Base-by-base conservation (phyloP, 306 rosid species). In the Lotus japonicus region DNA sequence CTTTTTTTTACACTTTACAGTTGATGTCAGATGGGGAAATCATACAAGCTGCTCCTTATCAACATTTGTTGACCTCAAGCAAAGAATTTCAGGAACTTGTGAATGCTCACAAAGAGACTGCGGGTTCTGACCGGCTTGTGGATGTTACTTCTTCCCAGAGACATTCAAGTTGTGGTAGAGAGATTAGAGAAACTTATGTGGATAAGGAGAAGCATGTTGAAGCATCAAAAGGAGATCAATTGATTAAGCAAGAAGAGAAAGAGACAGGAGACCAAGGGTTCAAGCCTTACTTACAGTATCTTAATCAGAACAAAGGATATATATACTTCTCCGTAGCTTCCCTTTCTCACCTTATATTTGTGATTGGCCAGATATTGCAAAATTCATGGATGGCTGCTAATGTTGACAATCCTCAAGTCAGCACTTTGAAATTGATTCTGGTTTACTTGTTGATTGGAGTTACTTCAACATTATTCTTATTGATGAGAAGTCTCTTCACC, bases 41-140 rank as follows among this genome's bases (percentile, higher is more conserved):
- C 76, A 46, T 81, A 71, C 55, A 86, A 76, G 87, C 88, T 72
- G 88, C 90, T 51, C 71, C 90, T 41, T 94, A 90, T 77, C 71
- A 90, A 11, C 60, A 84, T 19, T 38, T 94, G 46, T 66, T 94
- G 66, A 79, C 70, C 43, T 65, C 86, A 19, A 88, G 97, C 83
- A 58, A 75, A 69, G 90, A 86, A 54, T 92, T 92, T 79, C 87
- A 85, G 78, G 84, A 86, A 35, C 97, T 92, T 62, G 98, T 92
- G 71, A 83, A 88, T 65, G 98, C 98, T 46, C 98, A 92, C 81
- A 92, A 90, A 73, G 97, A 92, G 73, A 92, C 97, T 18, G 96
- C 97, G 23, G 97, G 98, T 65, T 71, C 92, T 11, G 83, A 83
- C 53, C 71, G 90, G 85, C 85, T 62, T 52, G 68, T 65, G 11